phyloP scores from a whole-genome alignment of 148 eudicot species.

The Rhododendron williamsianum region DNA sequence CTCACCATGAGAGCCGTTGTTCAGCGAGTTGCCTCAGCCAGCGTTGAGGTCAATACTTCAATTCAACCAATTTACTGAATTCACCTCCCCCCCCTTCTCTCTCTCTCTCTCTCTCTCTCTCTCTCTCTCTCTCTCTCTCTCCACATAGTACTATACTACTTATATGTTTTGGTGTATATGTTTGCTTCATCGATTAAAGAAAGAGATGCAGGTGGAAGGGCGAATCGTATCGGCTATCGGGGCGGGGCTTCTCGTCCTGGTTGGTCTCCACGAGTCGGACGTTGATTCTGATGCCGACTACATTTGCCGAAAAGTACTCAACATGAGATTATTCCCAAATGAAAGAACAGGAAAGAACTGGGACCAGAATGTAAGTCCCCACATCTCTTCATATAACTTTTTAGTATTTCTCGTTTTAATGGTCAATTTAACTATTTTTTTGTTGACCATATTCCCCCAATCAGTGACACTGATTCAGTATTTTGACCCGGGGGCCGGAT shows the following conservation, averaged over 20 bases:
- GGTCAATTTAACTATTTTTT: not conserved
- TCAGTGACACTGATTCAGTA: too few species aligned
- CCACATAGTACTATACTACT: not conserved
- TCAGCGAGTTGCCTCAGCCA: conserved; percentile 85
- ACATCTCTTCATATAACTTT: not conserved
- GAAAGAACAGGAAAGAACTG: conserved; percentile 68
- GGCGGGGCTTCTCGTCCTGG: conserved; percentile 74
- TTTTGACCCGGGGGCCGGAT: too few species aligned
- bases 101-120: too few species aligned
- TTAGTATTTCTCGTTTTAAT: not conserved
- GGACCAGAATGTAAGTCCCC: conserved; percentile 66
- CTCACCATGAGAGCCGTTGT: conserved; percentile 79
- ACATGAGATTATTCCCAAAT: conserved; percentile 85
- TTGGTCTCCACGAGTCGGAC: conserved; percentile 78
- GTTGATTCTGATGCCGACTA: conserved; percentile 69
- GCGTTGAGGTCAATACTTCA: conserved; percentile 52
- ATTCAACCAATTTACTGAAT: not conserved
- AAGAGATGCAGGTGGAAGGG: conserved; percentile 73
- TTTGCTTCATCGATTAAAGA: not conserved
- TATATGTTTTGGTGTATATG: not conserved
- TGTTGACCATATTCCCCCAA: not conserved
- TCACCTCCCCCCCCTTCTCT: too few species aligned
- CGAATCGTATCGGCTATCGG: conserved; percentile 73
- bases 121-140: conserved; percentile 7
- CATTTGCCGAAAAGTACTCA: conserved; percentile 88